Base-by-base conservation (phyloP, 2,329 filamentous ascomycete genomes). In the Zymoseptoria brevis region DNA sequence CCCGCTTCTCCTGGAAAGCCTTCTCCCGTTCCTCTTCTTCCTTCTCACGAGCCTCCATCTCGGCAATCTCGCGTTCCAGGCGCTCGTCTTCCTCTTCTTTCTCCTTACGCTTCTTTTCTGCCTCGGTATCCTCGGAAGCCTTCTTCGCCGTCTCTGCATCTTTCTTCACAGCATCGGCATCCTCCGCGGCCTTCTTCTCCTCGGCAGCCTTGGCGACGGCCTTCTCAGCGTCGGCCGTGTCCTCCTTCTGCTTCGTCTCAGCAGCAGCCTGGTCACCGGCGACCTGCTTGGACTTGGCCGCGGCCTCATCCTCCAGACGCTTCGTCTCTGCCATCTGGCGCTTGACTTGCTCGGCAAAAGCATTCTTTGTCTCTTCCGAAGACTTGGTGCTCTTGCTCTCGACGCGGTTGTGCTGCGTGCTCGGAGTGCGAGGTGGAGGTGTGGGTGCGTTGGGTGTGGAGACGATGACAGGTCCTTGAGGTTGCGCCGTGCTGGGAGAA, bases 381-480 rank as follows among this genome's bases (percentile, higher is more conserved):
- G 84, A 83, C 1, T 87, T 87, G 81, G 94, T 94, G 22, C 80
- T 80, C 70, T 80, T 82, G 75, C 87, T 92, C 55, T 95, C 90
- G 16, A 84, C 80, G 50, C 89, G 87, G 57, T 76, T 76, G 68
- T 94, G 89, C 19, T 87, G 80, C 35, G 76, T 83, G 66, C 84
- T 91, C 8, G 83, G 79, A 2, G 87, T 80, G 69, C 90, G 91
- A 22, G 90, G 89, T 11, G 91, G 90, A 22, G 78, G 77, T 4
- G 77, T 79, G 8, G 90, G 89, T 0, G 90, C 93, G 3, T 87
- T 84, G 0, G 88, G 86, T 2, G 90, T 88, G 8, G 89, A 85
- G 55, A 90, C 83, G 21, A 89, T 84, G 19, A 83, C 84, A 50
- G 85, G 79, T 45, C 83, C 81, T 59, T 82, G 80, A 26, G 81